Evolutionary conservation across 2,329 filamentous ascomycete genomes (phyloP), one percentile per base, ranked within the genome.

Genomic region (Aspergillus bombycis): DNA sequence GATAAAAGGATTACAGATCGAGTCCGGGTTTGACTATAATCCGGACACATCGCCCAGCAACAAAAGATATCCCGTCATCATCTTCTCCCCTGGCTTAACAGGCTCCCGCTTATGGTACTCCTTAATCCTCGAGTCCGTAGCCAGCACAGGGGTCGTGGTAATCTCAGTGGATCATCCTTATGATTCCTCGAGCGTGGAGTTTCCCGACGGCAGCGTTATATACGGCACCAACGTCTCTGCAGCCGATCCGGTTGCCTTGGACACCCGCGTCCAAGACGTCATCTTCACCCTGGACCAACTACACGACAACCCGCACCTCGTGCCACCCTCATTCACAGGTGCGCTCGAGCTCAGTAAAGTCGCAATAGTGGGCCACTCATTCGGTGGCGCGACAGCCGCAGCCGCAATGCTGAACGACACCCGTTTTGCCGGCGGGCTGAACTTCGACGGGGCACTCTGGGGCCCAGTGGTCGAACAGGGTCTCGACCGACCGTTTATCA

Each of bases 361-460:
- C n/a, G 65, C 63, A 19, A 64, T 76, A 7, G 23, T 77, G 3
- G 78, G 78, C 4, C 77, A 80, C 53, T 79, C 77, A 2, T 59
- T 79, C 5, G 77, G 77, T 16, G 78, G 77, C 11, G 74, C 75
- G 0, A 71, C 77, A 2, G 71, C 71, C 3, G 64, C 74, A 28
- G 57, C 63, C 2, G 63, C 68, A 4, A 62, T 74, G 45, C 64
- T 69, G 45, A 60, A 65, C n/a, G 70, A 75, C 30, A 14, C 57
- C 14, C 68, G 71, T 16, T 64, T 75, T 55, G 56, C 45, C 0
- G 75, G 74, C 5, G 77, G 69, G 4, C 36, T 76, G 30, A 77
- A 79, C 54, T 62, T 80, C n/a, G 77, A 80, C 57, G 76, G 78
- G 5, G 67, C 58, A 21, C 65, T 78, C 58, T 76, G 52, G 26